These are phyloP conservation scores for Albugo laibachii DNA, from an alignment of 352 stramenopile species.

Conservation along the genomic window DNA sequence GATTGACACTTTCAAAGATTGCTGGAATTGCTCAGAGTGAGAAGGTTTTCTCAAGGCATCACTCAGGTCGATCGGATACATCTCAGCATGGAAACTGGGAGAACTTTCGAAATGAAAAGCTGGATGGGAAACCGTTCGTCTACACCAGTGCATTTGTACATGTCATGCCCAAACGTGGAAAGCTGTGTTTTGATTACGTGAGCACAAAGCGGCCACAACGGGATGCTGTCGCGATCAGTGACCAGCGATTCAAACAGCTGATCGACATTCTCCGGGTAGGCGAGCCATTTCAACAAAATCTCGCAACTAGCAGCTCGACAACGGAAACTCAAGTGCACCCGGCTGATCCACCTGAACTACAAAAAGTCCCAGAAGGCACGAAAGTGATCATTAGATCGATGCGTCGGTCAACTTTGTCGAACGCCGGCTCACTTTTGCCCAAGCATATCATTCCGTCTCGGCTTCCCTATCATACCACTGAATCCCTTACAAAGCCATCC, in stretches of 20 bases:
- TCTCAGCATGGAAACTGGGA: slow-evolving; percentile 83
- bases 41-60: slow-evolving; percentile 48
- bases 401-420: too few relatives aligned
- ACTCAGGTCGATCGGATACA: slow-evolving; percentile 35
- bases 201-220: slow-evolving; percentile 52
- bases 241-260: slow-evolving; percentile 49
- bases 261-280: slow-evolving; percentile 25
- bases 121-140: slow-evolving; percentile 47
- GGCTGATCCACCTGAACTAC: not conserved
- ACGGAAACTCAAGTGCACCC: not conserved
- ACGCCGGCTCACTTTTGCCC: too few relatives aligned
- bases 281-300: slow-evolving; percentile 1
- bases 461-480: too few relatives aligned
- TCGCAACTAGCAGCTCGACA: not conserved
- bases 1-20: slow-evolving; percentile 55
- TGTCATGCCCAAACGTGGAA: slow-evolving; percentile 37
- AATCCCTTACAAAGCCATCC: too few relatives aligned
- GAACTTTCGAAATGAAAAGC: slow-evolving; percentile 82
- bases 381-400: too few relatives aligned
- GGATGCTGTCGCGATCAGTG: slow-evolving; percentile 35
- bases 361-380: too few relatives aligned
- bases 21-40: slow-evolving; percentile 67
- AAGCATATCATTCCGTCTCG: too few relatives aligned
- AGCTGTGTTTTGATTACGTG: slow-evolving; percentile 82
- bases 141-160: slow-evolving; percentile 68